These are phyloP conservation scores for Amylostereum areolatum DNA, from an alignment of 1,284 basidiomycete species.

Conservation along the genomic window DNA sequence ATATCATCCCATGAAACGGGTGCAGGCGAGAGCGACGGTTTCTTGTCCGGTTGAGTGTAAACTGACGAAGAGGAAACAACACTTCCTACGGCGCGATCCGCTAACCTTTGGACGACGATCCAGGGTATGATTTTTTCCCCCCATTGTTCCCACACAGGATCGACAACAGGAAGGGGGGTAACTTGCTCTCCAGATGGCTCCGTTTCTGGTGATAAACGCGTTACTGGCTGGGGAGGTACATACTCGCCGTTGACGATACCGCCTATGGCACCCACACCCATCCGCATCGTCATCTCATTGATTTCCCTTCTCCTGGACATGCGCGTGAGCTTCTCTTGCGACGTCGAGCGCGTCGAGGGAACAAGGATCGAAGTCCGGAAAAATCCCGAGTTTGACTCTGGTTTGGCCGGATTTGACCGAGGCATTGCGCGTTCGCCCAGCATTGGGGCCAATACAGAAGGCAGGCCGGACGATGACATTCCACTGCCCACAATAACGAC, in stretches of 20 bases:
- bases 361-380: constrained; percentile 72
- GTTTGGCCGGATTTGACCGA: constrained; percentile 13
- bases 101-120: constrained; percentile 62
- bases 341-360: constrained; percentile 52
- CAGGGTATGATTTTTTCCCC: constrained; percentile 61
- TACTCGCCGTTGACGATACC: constrained; percentile 39
- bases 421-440: constrained; percentile 6
- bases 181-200: constrained; percentile 11
- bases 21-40: constrained; percentile 46
- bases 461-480: constrained; percentile 19
- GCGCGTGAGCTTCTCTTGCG: constrained; percentile 52
- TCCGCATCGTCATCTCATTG: constrained; percentile 73
- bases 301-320: constrained; percentile 62
- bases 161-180: background rate
- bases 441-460: constrained; percentile 17
- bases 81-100: constrained; percentile 66
- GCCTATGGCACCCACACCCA: constrained; percentile 72
- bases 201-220: constrained; percentile 8
- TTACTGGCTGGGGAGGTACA: background rate
- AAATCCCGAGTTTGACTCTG: constrained; percentile 38
- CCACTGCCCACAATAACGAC: constrained; percentile 46
- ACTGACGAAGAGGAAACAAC: constrained; percentile 41
- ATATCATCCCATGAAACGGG: constrained; percentile 60
- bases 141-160: constrained; percentile 66
- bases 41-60: constrained; percentile 19